These are phyloP conservation scores for Guillardia theta DNA, from an alignment of 78 protist genomes.

Conservation along the genomic window DNA sequence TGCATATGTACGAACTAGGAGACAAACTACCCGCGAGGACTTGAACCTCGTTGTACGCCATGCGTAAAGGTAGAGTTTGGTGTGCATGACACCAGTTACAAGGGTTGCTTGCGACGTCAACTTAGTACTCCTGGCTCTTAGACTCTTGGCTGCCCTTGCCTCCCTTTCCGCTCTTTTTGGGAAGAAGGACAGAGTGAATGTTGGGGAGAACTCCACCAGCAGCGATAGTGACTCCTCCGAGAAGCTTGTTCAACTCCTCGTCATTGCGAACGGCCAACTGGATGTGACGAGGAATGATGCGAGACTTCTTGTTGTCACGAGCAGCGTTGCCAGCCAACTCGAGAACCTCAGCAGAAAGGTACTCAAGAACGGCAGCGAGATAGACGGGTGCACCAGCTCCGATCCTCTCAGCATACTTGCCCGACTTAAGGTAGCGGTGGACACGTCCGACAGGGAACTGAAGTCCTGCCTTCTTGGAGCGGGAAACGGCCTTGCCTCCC, in stretches of 20 bases:
- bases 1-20: too few species aligned
- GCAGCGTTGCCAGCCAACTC: slow-evolving; percentile 96
- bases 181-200: slow-evolving; percentile 81
- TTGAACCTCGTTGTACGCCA: too few species aligned
- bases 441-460: slow-evolving; percentile 66
- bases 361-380: slow-evolving; percentile 96
- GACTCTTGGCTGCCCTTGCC: slow-evolving; percentile 13
- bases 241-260: slow-evolving; percentile 92
- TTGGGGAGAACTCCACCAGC: slow-evolving; percentile 95
- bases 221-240: slow-evolving; percentile 86
- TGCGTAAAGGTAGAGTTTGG: too few species aligned
- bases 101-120: neutral
- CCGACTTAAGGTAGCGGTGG: neutral
- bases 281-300: slow-evolving; percentile 95
- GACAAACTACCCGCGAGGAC: too few species aligned
- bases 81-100: neutral
- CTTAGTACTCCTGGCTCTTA: slow-evolving; percentile 32
- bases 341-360: slow-evolving; percentile 92
- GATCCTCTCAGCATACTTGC: slow-evolving; percentile 70
- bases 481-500: slow-evolving; percentile 48
- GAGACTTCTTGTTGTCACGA: slow-evolving; percentile 81
- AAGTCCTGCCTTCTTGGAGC: slow-evolving; percentile 64
- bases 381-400: slow-evolving; percentile 93
- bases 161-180: slow-evolving; percentile 63
- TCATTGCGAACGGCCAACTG: slow-evolving; percentile 95